Base-by-base conservation (phyloP, 2,329 filamentous ascomycete species). In the Nothomitra cinnamomea region DNA sequence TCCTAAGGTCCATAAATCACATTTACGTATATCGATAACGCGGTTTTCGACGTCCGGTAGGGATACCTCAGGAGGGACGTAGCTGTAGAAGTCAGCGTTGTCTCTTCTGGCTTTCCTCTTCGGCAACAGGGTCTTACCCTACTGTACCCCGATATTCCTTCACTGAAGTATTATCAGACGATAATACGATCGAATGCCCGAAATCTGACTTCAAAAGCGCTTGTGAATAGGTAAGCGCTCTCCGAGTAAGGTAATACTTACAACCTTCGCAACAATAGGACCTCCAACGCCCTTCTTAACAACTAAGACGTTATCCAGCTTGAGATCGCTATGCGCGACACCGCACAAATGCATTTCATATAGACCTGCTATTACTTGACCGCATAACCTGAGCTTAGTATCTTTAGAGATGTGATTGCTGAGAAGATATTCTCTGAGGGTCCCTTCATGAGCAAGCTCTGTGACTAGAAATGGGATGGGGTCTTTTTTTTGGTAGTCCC, bases 291-390 rank as follows among this genome's bases (percentile, higher is more conserved):
- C n/a, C n/a, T n/a, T n/a, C 51, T 40, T 51, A 15, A 8, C 45
- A 24, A 57, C 53, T n/a, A 57, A 53, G 17, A 58, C 40, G 43
- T 58, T 58, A 3, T 58, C 57, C 2, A 57, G 54, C 47, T 58
- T 58, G 13, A 58, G 15, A 21, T 58, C 57, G 5, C 57, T 56
- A 45, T 58, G 57, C 1, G 50, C 57, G 8, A 58, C 43, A 13
- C 54, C 52, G 21, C 47, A 53, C 4, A 42, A 25, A 24, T 58
- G 57, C 19, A 58, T 25, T 1, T 17, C 48, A 17, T 57, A 47
- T 17, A 58, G 21, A 4, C 57, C 57, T 7, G 43, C 7, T 6
- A 45, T 50, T 21, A 57, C 28, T 8, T 58, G 41, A 3, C 21
- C 15, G 40, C 40, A 42, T 5, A 42, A n/a, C 5, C 15, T n/a